Evolutionary conservation across 163 green algal genomes (phyloP).

Genomic region (Scenedesmus sp.): DNA sequence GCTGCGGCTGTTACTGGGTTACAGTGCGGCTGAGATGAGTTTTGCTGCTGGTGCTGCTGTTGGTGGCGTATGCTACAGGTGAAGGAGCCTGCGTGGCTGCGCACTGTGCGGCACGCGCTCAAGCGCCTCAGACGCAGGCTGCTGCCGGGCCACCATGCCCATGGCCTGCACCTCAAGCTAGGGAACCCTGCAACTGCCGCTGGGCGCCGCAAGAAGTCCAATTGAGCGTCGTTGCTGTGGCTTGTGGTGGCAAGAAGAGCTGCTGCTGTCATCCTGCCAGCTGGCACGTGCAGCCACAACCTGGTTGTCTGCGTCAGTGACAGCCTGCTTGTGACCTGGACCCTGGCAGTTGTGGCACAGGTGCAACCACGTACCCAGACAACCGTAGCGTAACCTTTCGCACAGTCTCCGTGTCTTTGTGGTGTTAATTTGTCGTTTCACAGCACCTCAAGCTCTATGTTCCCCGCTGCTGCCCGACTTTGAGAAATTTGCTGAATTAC

Average conservation of each 20-base stretch:
- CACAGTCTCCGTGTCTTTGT: not conserved
- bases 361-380: not conserved
- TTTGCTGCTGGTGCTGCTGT: not conserved
- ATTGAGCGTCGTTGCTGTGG: not conserved
- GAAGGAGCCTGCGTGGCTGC: constrained; percentile 5
- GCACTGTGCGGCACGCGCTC: not conserved
- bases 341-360: not conserved
- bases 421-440: not conserved
- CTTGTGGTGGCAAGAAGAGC: too few species aligned
- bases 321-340: not conserved
- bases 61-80: not conserved
- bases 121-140: not conserved
- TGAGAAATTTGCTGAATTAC: not conserved
- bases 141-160: not conserved
- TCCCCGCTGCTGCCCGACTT: not conserved
- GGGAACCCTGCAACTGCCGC: not conserved
- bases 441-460: not conserved
- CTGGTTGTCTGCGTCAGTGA: not conserved
- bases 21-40: too few species aligned
- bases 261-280: not conserved
- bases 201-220: not conserved
- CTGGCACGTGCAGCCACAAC: not conserved
- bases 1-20: not conserved
- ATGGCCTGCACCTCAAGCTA: not conserved
- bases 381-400: not conserved